Conservation (phyloP, 23 red algal genomes). For the Gracilaria vermiculophylla region DNA sequence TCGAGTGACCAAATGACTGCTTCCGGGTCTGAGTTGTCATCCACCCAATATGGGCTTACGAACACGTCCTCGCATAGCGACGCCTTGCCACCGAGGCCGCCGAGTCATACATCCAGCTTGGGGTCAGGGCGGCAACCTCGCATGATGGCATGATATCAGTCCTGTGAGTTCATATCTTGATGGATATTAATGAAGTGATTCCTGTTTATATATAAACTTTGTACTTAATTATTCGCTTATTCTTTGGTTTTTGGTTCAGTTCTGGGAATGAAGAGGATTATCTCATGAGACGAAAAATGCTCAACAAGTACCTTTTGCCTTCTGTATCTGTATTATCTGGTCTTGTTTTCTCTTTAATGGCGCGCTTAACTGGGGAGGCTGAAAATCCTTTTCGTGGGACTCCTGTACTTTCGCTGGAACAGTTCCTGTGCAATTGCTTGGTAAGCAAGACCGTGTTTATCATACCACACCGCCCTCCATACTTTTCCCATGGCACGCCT, state of each 20-base stretch:
- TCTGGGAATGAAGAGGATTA: no score
- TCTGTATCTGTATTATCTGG: no score
- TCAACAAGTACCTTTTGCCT: no score
- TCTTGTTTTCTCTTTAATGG: no score
- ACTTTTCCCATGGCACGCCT: constrained; percentile 9
- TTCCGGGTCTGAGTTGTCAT: neutral
- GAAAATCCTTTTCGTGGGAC: constrained; percentile 16
- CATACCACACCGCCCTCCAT: constrained; percentile 71
- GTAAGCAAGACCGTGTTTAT: constrained; percentile 22
- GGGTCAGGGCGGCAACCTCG: constrained; percentile 10
- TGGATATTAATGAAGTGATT: no score
- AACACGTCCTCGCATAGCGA: neutral
- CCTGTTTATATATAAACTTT: no score
- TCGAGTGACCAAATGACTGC: neutral
- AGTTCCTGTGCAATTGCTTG: constrained; percentile 37
- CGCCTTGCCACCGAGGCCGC: neutral
- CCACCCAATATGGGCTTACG: neutral
- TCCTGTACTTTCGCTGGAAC: constrained; percentile 34
- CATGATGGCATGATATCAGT: constrained; percentile 2
- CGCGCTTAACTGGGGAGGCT: neutral
- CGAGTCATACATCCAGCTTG: neutral
- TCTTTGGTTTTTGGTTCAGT: no score
- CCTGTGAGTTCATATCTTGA: no score
- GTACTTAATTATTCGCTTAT: no score
- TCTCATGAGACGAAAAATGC: no score